A percentile compares a stretch with the other conserved stretches of the same genome.
Evolutionary conservation across 371 early-diverging fungal genomes (phyloP).

Genomic region (Mycotypha africana): DNA sequence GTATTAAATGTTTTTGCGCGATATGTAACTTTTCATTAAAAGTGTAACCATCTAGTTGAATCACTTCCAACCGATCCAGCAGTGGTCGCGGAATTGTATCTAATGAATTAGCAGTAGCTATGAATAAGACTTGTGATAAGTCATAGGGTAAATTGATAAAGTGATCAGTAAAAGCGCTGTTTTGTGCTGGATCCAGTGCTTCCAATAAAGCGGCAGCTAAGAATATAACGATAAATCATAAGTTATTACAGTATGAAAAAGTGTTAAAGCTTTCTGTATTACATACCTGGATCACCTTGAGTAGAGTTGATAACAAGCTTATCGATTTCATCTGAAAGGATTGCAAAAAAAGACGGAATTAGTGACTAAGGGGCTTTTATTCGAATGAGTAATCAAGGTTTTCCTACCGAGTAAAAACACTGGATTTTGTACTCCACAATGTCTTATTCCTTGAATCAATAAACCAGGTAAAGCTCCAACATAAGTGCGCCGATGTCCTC

Average conservation of each 20-base stretch:
- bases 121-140: slow-evolving; percentile 77
- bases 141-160: slow-evolving; percentile 81
- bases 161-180: slow-evolving; percentile 76
- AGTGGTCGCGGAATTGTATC: slow-evolving; percentile 78
- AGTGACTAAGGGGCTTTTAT: too few relatives aligned
- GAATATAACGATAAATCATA: too few relatives aligned
- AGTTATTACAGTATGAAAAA: too few relatives aligned
- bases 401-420: slow-evolving; percentile 73
- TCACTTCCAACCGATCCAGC: slow-evolving; percentile 84
- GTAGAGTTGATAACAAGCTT: slow-evolving; percentile 63
- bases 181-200: slow-evolving; percentile 88
- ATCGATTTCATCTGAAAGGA: slow-evolving; percentile 60
- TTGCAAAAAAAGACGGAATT: too few relatives aligned
- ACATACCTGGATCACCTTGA: slow-evolving; percentile 82
- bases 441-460: slow-evolving; percentile 72
- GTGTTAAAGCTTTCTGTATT: too few relatives aligned
- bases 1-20: slow-evolving; percentile 44
- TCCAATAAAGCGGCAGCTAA: slow-evolving; percentile 82
- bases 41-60: slow-evolving; percentile 81
- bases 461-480: slow-evolving; percentile 86
- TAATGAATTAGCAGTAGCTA: slow-evolving; percentile 80
- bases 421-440: slow-evolving; percentile 75
- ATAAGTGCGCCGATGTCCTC: slow-evolving; percentile 89
- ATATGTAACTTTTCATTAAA: slow-evolving; percentile 70
- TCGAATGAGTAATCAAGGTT: too few relatives aligned